phyloP scores from a whole-genome alignment of 306 rosid genomes.

The Inga laurina region DNA sequence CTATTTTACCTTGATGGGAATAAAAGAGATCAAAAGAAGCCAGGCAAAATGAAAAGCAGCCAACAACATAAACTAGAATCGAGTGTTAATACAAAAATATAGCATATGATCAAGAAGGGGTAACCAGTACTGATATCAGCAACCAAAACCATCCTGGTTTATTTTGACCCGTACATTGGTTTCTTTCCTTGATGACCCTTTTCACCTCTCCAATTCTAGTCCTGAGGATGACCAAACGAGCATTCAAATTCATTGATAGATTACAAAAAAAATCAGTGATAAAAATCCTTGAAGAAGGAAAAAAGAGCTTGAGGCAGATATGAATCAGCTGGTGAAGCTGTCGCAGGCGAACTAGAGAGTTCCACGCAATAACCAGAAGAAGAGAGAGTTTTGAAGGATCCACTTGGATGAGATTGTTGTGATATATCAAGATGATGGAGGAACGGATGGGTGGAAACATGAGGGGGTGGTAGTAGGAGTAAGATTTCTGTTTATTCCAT shows the following conservation, averaged over 20 bases:
- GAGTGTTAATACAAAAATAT: background rate
- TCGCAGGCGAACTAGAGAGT: background rate
- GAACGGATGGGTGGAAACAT: background rate
- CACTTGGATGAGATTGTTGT: background rate
- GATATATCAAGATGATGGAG: background rate
- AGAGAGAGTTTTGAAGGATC: background rate
- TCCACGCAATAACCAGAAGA: background rate
- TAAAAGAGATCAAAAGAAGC: background rate
- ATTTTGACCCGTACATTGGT: background rate
- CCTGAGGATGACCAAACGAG: background rate
- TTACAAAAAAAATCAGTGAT: background rate
- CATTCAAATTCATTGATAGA: background rate
- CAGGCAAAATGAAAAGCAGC: background rate
- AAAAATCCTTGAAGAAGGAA: background rate
- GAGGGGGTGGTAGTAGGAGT: background rate
- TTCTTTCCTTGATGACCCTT: background rate
- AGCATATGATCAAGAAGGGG: background rate
- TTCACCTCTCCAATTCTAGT: background rate
- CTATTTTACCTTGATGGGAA: background rate
- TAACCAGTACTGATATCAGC: background rate
- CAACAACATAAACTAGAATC: background rate
- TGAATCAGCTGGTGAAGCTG: background rate
- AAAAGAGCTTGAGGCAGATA: background rate
- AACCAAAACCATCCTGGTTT: background rate
- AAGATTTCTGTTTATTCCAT: conserved; percentile 61